These are phyloP conservation scores for Hypomontagnella submonticulosa DNA, from an alignment of 495 filamentous ascomycete genomes.

Conservation along the genomic window DNA sequence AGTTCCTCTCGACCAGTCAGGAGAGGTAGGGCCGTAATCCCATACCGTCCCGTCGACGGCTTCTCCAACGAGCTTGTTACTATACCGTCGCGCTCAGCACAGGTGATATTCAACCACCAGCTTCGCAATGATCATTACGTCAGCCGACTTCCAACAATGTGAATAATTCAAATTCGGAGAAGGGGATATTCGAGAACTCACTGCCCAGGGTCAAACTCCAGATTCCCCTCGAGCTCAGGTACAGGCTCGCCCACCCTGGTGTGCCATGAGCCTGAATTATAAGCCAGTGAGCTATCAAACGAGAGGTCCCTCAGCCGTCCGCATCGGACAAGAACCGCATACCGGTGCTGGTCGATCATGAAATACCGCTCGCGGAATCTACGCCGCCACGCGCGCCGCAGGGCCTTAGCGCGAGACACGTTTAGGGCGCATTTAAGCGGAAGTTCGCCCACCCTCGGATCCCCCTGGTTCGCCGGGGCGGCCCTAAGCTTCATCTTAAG, in stretches of 20 bases:
- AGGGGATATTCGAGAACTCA: constrained; percentile 29
- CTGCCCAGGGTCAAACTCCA: constrained; percentile 49
- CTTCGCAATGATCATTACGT: constrained; percentile 39
- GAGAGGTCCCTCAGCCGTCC: constrained; percentile 50
- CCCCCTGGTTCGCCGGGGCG: not conserved
- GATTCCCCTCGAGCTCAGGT: constrained; percentile 46
- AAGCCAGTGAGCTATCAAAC: constrained; percentile 40
- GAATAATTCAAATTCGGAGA: not conserved
- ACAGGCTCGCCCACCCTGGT: constrained; percentile 36
- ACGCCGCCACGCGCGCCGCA: constrained; percentile 53
- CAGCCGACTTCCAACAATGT: constrained; percentile 7
- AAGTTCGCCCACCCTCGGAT: not conserved
- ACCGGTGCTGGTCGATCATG: constrained; percentile 54
- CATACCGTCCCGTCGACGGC: constrained; percentile 52
- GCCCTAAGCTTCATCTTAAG: constrained; percentile 11
- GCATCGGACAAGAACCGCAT: constrained; percentile 41
- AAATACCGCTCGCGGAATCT: constrained; percentile 54
- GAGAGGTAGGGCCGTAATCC: constrained; percentile 52
- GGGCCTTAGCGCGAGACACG: constrained; percentile 41
- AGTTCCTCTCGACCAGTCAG: constrained; percentile 57
- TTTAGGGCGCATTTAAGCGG: constrained; percentile 36
- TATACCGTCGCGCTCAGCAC: constrained; percentile 60
- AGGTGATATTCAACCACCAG: constrained; percentile 63
- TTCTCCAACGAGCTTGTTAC: constrained; percentile 50
- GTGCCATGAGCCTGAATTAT: constrained; percentile 44